Conservation (phyloP, 371 early-diverging fungal genomes). For the Circinella minor region DNA sequence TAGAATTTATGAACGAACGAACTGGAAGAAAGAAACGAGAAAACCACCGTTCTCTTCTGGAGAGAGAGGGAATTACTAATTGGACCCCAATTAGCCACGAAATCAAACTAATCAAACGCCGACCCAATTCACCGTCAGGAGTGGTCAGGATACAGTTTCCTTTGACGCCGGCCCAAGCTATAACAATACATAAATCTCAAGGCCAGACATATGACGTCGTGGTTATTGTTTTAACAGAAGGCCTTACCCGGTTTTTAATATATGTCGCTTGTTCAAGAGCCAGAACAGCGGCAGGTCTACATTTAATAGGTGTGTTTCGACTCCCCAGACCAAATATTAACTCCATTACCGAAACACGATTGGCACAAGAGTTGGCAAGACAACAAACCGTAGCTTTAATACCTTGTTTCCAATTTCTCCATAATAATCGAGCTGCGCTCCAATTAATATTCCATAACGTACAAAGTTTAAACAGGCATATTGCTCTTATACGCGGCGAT, state of each 20-base stretch:
- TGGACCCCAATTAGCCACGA: not conserved
- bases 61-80: not conserved
- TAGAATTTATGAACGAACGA: not conserved
- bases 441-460: too few species aligned
- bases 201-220: not conserved
- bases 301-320: too few species aligned
- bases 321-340: too few species aligned
- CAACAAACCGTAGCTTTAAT: too few species aligned
- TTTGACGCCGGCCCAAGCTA: not conserved
- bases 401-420: too few species aligned
- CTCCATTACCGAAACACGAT: too few species aligned
- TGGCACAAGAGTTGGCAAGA: too few species aligned
- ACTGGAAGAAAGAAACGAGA: not conserved
- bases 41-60: not conserved
- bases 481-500: too few species aligned
- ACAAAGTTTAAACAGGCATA: too few species aligned
- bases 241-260: not conserved
- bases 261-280: constrained; percentile 2
- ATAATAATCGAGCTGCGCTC: too few species aligned
- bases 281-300: not conserved
- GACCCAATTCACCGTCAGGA: not conserved
- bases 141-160: not conserved
- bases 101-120: not conserved
- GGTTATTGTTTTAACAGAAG: not conserved
- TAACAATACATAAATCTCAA: constrained; percentile 5